A percentile compares a stretch with the other conserved stretches of the same genome.
Evolutionary conservation across 805 yeast species (phyloP).

Genomic region (Lachancea lanzarotensis): DNA sequence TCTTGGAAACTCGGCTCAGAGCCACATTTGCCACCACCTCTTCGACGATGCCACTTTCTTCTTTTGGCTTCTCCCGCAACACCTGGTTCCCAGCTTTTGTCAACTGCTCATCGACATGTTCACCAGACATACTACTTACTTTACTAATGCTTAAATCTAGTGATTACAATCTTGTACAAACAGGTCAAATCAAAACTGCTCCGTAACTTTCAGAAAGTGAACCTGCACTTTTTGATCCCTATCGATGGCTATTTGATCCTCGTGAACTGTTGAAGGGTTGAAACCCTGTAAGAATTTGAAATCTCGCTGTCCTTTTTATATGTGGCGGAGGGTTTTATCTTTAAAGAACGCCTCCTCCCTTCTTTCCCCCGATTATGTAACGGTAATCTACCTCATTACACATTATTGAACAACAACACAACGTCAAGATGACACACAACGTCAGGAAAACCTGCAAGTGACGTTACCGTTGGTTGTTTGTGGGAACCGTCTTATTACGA

Average conservation of each 20-base stretch:
- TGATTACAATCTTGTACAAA: too few relatives aligned
- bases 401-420: neutral
- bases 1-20: conserved; percentile 18
- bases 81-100: neutral
- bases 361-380: neutral
- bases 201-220: neutral
- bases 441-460: neutral
- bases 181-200: too few relatives aligned
- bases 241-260: neutral
- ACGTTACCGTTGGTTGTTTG: neutral
- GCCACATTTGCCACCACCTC: conserved; percentile 7
- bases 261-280: too few relatives aligned
- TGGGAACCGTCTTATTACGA: too few relatives aligned
- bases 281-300: neutral
- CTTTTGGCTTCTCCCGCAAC: neutral
- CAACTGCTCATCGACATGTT: neutral
- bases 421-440: neutral
- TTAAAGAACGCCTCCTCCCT: conserved; percentile 2
- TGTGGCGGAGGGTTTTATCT: neutral
- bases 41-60: neutral
- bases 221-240: neutral
- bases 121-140: neutral
- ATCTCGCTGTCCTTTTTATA: neutral
- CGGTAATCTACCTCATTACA: neutral
- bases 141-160: neutral